Evolutionary conservation across 1,284 basidiomycete genomes (phyloP).

Genomic region (Leccinum pachyderme): DNA sequence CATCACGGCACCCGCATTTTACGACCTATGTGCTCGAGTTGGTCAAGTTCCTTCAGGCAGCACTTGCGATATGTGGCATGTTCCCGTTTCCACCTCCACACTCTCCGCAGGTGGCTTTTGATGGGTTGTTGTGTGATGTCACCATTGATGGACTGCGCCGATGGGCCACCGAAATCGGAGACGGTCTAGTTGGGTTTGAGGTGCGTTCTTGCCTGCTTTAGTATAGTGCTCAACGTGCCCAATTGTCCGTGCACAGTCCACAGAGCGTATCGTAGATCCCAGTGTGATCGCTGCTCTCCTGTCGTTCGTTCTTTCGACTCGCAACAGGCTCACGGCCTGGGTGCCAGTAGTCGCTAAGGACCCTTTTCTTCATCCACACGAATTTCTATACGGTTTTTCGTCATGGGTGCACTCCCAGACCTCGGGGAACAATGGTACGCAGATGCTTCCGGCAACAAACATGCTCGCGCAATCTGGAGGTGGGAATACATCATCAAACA

Average conservation of each 20-base stretch:
- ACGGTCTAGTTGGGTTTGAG: slow-evolving; percentile 58
- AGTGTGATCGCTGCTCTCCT: slow-evolving; percentile 64
- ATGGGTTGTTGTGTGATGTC: slow-evolving; percentile 73
- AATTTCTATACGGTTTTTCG: slow-evolving; percentile 47
- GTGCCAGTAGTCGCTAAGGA: slow-evolving; percentile 61
- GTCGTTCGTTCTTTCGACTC: slow-evolving; percentile 59
- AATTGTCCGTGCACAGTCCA: slow-evolving; percentile 44
- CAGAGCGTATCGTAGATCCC: slow-evolving; percentile 71
- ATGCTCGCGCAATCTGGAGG: slow-evolving; percentile 13
- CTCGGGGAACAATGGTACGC: slow-evolving; percentile 11
- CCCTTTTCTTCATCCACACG: slow-evolving; percentile 67
- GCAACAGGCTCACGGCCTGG: slow-evolving; percentile 58
- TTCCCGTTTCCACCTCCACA: slow-evolving; percentile 36
- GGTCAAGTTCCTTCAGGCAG: slow-evolving; percentile 68
- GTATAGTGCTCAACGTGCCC: slow-evolving; percentile 2
- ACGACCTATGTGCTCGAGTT: slow-evolving; percentile 64
- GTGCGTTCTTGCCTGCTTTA: slow-evolving; percentile 35
- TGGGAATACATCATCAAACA: slow-evolving; percentile 10
- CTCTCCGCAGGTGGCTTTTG: slow-evolving; percentile 33
- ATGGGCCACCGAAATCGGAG: slow-evolving; percentile 67
- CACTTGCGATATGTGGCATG: slow-evolving; percentile 66
- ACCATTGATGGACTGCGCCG: slow-evolving; percentile 66
- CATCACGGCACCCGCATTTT: slow-evolving; percentile 32
- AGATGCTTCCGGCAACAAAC: slow-evolving; percentile 1
- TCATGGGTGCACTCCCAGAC: slow-evolving; percentile 29